Evolutionary conservation across 805 yeast genomes (phyloP), one percentile per base, ranked within the genome.

Genomic region (Candida krabiensis): DNA sequence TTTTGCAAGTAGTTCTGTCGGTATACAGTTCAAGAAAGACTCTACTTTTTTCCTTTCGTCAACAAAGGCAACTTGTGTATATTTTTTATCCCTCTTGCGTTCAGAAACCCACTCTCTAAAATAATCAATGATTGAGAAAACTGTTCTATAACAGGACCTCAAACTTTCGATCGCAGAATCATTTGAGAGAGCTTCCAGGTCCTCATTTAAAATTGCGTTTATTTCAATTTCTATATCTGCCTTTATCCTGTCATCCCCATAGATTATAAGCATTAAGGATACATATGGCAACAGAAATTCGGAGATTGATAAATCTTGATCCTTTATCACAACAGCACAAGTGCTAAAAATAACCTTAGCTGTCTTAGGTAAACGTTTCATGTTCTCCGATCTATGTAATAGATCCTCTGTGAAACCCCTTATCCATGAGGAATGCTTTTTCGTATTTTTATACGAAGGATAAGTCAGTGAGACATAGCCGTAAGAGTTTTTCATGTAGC

Each of bases 111-210:
- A 89, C 49, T 84, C 87, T 41, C 81, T 77, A 45, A 89, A 77
- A 53, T 89, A 88, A 53, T 93, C 98, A 19, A 90, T 63, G 3
- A 90, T 79, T 28, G 80, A 78, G 52, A 93, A 88, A 0, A 89
- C 73, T 0, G 88, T 69, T 41, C 85, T 85, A 51, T 79, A 86
- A 47, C 88, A 83, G 30, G 76, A 63, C 49, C 77, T 78, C 41
- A 84, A 56, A 41, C 74, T 76, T 43, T 83, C 91, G 4, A 61
- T 53, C 2, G 77, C 64, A 32, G 74, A 68, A 33, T 79, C 77
- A 19, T 79, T 78, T 13, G 75, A 71, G 14, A 71, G 58, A 2
- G 56, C 47, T 6, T 68, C 65, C 3, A 70, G 52, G 37, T 72
- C 75, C 22, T 71, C 66, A 3, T 72, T 64, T 40, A 90, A 67